Evolutionary conservation across 345 rosid genomes (phyloP).

Genomic region (Gossypium sturtianum): DNA sequence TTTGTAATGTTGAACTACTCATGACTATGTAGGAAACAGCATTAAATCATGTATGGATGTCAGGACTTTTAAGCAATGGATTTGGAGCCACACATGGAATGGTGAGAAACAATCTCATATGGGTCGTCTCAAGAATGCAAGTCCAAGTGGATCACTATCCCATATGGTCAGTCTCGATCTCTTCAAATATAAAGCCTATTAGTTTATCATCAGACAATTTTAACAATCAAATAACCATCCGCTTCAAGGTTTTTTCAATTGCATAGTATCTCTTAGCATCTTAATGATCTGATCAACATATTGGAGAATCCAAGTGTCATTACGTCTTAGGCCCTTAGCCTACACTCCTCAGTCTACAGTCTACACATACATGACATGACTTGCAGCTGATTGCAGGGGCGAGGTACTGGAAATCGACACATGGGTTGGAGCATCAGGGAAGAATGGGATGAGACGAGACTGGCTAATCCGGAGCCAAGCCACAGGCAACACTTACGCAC

Average conservation of each 20-base stretch:
- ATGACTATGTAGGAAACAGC: slow-evolving; percentile 51
- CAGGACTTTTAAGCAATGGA: slow-evolving; percentile 67
- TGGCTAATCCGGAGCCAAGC: slow-evolving; percentile 65
- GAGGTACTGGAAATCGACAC: slow-evolving; percentile 63
- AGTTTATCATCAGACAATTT: neutral
- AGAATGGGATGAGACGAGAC: slow-evolving; percentile 68
- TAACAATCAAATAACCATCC: too few relatives aligned
- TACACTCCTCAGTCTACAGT: too few relatives aligned
- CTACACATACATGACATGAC: too few relatives aligned
- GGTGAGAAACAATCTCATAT: slow-evolving; percentile 61
- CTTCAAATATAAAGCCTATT: neutral
- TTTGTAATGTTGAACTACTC: neutral
- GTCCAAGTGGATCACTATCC: slow-evolving; percentile 55
- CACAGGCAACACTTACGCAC: slow-evolving; percentile 48
- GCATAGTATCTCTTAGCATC: neutral
- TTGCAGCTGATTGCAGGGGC: slow-evolving; percentile 39
- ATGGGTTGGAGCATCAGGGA: slow-evolving; percentile 74
- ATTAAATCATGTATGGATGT: slow-evolving; percentile 75
- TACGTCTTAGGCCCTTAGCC: too few relatives aligned
- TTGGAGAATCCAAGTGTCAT: too few relatives aligned
- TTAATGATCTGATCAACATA: too few relatives aligned
- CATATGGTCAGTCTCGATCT: slow-evolving; percentile 37
- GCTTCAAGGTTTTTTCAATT: too few relatives aligned
- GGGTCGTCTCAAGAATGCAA: slow-evolving; percentile 73
- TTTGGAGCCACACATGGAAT: slow-evolving; percentile 71